These are phyloP conservation scores for Neofusicoccum ribis DNA, from an alignment of 2,329 filamentous ascomycete species.

Conservation along the genomic window DNA sequence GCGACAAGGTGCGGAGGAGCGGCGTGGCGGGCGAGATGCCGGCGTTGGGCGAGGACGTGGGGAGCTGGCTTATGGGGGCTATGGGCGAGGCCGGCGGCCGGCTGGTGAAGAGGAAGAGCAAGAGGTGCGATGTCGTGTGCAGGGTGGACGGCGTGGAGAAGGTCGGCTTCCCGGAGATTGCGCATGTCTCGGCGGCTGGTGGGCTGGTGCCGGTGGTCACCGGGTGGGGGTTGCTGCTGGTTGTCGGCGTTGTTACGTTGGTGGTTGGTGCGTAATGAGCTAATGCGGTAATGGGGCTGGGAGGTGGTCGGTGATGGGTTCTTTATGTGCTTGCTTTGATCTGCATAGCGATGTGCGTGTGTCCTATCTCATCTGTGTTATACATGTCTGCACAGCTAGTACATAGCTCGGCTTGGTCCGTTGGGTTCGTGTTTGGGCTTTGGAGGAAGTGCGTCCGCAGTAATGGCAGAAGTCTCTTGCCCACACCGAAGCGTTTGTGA, in stretches of 20 bases:
- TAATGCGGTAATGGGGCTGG: not conserved
- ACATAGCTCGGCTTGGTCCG: not conserved
- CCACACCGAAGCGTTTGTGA: too few relatives aligned
- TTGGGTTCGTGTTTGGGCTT: too few relatives aligned
- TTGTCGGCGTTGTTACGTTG: constrained; percentile 28
- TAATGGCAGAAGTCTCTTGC: too few relatives aligned
- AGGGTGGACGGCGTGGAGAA: constrained; percentile 38
- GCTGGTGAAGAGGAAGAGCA: constrained; percentile 24
- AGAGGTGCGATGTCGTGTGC: constrained; percentile 34
- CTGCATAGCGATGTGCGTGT: not conserved
- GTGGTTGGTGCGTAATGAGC: constrained; percentile 25
- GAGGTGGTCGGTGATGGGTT: too few relatives aligned
- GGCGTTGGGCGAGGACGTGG: not conserved
- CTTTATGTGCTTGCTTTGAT: not conserved
- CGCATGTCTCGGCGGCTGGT: constrained; percentile 23
- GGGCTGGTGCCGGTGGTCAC: not conserved
- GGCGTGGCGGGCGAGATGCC: not conserved
- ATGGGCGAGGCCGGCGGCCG: not conserved
- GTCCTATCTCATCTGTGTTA: not conserved
- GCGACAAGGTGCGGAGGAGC: constrained; percentile 21
- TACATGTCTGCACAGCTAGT: not conserved
- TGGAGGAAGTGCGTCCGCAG: too few relatives aligned
- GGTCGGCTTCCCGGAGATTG: constrained; percentile 37
- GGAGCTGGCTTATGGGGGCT: not conserved
- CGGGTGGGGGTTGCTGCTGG: constrained; percentile 28